Conservation (phyloP, 2,329 filamentous ascomycete species). For the Fusarium mangiferae region DNA sequence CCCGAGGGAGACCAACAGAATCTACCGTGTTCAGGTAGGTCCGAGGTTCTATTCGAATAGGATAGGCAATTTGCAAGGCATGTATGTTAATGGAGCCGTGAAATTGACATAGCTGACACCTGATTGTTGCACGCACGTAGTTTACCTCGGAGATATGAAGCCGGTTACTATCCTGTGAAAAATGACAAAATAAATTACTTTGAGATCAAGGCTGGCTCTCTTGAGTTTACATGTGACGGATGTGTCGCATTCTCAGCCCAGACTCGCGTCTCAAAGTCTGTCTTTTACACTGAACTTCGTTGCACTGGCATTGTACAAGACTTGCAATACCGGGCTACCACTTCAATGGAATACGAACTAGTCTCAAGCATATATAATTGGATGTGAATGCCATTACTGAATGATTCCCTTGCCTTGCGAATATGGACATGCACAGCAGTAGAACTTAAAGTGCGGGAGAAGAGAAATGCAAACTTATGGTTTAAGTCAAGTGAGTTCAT, state of each 20-base stretch:
- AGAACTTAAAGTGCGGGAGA: neutral
- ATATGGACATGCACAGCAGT: too few species aligned
- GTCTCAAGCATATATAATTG: too few species aligned
- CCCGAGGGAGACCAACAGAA: neutral
- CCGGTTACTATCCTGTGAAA: neutral
- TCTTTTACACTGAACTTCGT: fast-evolving
- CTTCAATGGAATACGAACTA: too few species aligned
- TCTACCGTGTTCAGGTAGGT: neutral
- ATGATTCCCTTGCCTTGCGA: fast-evolving
- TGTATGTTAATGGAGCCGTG: fast-evolving
- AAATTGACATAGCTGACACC: fast-evolving
- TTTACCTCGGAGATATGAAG: fast-evolving
- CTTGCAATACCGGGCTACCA: too few species aligned
- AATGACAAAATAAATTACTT: too few species aligned
- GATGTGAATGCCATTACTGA: fast-evolving
- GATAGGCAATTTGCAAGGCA: neutral
- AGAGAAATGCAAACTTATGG: neutral
- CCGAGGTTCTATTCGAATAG: neutral
- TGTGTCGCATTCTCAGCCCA: neutral
- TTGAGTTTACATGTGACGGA: neutral
- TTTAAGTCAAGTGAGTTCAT: fast-evolving
- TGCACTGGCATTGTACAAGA: neutral
- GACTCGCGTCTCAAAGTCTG: fast-evolving
- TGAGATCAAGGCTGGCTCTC: too few species aligned
- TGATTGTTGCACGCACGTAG: neutral